A percentile compares a stretch with the other conserved stretches of the same genome.
Evolutionary conservation across 352 stramenopile species (phyloP).

Genomic region (Peronospora destructor): DNA sequence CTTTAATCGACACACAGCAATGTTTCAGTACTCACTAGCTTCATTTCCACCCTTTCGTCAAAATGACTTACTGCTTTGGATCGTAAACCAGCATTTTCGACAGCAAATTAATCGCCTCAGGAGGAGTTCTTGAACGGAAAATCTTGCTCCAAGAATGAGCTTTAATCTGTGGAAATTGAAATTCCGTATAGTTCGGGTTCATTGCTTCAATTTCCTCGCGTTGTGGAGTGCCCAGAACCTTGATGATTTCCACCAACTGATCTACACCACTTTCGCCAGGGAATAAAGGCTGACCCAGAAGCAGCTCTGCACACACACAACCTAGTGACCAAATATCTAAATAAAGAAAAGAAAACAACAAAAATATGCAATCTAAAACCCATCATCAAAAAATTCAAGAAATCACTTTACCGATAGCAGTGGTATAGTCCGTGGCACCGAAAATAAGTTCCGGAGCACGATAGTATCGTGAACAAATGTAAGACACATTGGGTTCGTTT

Average conservation of each 20-base stretch:
- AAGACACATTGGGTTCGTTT: conserved; percentile 98
- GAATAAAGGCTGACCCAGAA: conserved; percentile 97
- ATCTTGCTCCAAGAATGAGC: conserved; percentile 97
- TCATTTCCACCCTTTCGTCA: neutral
- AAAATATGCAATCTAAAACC: conserved; percentile 3
- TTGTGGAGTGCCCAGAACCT: conserved; percentile 97
- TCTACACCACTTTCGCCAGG: conserved; percentile 97
- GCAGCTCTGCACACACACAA: conserved; percentile 97
- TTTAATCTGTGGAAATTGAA: conserved; percentile 99
- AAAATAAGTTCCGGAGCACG: conserved; percentile 99
- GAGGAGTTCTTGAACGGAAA: conserved; percentile 91
- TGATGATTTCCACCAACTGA: conserved; percentile 99
- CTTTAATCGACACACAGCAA: conserved; percentile 20
- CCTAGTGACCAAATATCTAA: conserved; percentile 93
- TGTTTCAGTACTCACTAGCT: conserved; percentile 1
- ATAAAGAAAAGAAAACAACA: conserved; percentile 18
- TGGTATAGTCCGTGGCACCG: conserved; percentile 99
- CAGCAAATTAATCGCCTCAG: conserved; percentile 96
- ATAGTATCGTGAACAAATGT: conserved; percentile 99
- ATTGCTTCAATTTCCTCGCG: conserved; percentile 98
- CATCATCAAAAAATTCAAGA: no score
- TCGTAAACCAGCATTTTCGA: conserved; percentile 96
- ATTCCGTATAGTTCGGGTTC: conserved; percentile 99
- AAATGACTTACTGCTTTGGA: conserved; percentile 80
- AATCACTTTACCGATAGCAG: conserved; percentile 87